Conservation (phyloP, 1,284 basidiomycete species). For the Mixia osmundae region DNA sequence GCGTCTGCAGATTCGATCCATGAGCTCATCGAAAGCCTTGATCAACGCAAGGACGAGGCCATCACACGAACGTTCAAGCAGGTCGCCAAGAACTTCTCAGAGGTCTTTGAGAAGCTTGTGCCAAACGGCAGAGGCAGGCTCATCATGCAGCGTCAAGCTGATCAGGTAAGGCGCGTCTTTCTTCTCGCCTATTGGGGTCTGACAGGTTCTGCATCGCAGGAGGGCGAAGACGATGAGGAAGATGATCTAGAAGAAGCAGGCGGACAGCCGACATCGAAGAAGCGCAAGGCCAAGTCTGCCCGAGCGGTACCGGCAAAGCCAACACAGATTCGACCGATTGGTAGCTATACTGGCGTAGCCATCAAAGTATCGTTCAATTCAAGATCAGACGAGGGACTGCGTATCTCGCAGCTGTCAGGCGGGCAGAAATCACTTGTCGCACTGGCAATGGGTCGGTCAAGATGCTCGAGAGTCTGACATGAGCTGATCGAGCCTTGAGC, state of each 20-base stretch:
- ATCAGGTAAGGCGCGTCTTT: too few relatives aligned
- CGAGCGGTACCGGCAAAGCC: constrained; percentile 30
- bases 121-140: constrained; percentile 73
- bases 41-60: constrained; percentile 93
- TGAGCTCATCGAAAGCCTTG: constrained; percentile 81
- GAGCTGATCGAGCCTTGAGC: too few relatives aligned
- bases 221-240: constrained; percentile 21
- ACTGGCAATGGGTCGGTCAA: constrained; percentile 49
- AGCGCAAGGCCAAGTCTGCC: not conserved
- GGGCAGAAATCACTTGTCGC: constrained; percentile 96
- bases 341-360: constrained; percentile 87
- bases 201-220: too few relatives aligned
- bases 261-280: constrained; percentile 36
- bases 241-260: constrained; percentile 42
- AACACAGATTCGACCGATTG: constrained; percentile 34
- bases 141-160: constrained; percentile 72
- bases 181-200: too few relatives aligned
- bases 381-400: constrained; percentile 80
- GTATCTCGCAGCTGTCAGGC: constrained; percentile 89
- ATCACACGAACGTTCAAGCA: constrained; percentile 97
- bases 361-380: constrained; percentile 99
- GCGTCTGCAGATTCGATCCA: constrained; percentile 69
- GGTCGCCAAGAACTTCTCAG: constrained; percentile 85
- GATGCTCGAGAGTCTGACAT: not conserved
- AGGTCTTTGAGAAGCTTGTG: constrained; percentile 93